Evolutionary conservation across 208 protist species (phyloP), one percentile per base, ranked within the genome.

Genomic region (Trypanosoma platydactyli): DNA sequence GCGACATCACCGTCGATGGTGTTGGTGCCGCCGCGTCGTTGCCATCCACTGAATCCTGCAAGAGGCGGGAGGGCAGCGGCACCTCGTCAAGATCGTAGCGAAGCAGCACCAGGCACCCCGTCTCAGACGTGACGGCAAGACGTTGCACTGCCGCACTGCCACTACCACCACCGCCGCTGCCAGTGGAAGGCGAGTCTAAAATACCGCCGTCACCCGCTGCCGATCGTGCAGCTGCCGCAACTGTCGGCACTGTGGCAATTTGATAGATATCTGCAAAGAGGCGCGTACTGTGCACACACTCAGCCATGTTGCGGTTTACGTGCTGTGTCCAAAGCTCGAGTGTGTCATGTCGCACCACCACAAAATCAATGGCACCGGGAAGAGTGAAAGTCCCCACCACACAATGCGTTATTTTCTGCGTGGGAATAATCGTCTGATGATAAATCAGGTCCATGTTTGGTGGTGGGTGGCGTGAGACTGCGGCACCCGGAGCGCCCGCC

Each of bases 41-140:
- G 49, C 30, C 48, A 25, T 49, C 54, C 40, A 71, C 27, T 27
- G 64, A 24, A 29, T 72, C 64, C 22, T 69, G 33, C 52, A 56
- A 18, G 24, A 76, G 57, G n/a, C 67, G 25, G 4, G 66, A 22
- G 25, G 81, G 81, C 45, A 83, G 66, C 5, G 84, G 85, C 15
- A 80, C 69, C 60, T 91, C 79, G 12, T 83, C 64, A 33, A 92
- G 66, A 53, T 94, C 84, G 73, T 98, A 99, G 51, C 98, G 91
- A 29, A 99, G 75, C 59, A 99, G 79, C 44, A 91, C 89, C 16
- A 99, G 79, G 27, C 88, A 88, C 3, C 98, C 98, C 30, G 88
- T 95, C 59, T 99, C 96, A 15, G 85, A 93, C 12, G 95, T 97
- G 30, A 99, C 64, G 15, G 98, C 89, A 18, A 99, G 6, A 18